phyloP scores from a whole-genome alignment of 352 stramenopile species.

The Pythium diclinum region DNA sequence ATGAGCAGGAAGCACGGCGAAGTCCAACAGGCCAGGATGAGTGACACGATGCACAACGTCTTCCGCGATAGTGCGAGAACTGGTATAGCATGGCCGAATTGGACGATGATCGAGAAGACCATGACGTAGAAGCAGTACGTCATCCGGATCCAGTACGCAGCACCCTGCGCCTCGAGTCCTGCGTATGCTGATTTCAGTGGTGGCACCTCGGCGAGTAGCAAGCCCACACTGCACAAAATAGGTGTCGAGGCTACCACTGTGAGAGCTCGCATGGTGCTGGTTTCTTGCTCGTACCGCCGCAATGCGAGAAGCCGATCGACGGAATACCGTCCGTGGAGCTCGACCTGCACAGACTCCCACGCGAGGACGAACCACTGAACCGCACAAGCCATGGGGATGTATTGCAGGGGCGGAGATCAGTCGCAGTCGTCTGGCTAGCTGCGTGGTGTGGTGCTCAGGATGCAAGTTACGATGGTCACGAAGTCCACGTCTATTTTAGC shows the following conservation, averaged over 20 bases:
- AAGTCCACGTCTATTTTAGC: too few species aligned
- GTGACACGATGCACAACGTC: too few species aligned
- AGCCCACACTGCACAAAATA: not conserved
- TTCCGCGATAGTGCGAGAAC: too few species aligned
- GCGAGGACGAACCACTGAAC: not conserved
- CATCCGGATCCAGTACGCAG: not conserved
- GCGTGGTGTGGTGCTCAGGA: too few species aligned
- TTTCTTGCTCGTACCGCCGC: not conserved
- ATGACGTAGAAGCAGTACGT: not conserved
- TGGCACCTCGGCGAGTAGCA: not conserved
- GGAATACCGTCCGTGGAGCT: not conserved
- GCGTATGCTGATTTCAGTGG: not conserved
- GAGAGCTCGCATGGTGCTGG: not conserved
- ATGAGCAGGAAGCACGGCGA: too few species aligned
- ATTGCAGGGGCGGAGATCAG: too few species aligned
- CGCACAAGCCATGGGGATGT: not conserved
- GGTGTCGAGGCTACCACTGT: not conserved
- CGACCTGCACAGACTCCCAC: not conserved
- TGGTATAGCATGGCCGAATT: too few species aligned
- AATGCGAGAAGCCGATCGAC: not conserved
- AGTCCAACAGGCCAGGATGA: too few species aligned
- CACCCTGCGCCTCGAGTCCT: not conserved
- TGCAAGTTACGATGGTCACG: too few species aligned
- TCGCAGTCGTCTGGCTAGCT: too few species aligned
- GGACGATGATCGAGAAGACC: too few species aligned